These are phyloP conservation scores for Psilocybe azurescens DNA, from an alignment of 768 basidiomycete genomes.

Conservation along the genomic window DNA sequence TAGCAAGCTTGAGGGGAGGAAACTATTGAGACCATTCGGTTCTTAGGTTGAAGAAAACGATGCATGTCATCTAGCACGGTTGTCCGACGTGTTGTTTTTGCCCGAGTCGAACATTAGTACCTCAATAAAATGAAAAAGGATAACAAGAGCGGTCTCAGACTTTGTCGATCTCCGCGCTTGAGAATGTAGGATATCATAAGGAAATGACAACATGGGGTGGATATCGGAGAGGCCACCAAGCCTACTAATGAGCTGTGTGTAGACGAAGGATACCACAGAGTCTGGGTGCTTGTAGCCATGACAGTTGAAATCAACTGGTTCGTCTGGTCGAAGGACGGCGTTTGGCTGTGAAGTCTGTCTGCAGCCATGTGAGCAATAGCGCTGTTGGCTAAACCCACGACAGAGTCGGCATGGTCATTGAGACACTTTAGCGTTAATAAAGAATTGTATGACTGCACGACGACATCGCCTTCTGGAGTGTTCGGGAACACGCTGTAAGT, in stretches of 20 bases:
- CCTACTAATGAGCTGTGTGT: constrained; percentile 99
- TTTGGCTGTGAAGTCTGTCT: constrained; percentile 88
- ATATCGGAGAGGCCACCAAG: constrained; percentile 94
- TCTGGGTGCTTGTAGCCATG: constrained; percentile 97
- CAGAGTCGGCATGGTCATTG: constrained; percentile 95
- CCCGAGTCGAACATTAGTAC: constrained; percentile 46
- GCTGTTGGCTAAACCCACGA: constrained; percentile 96
- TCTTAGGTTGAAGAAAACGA: constrained; percentile 95
- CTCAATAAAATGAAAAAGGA: background rate
- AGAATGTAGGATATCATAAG: constrained; percentile 99
- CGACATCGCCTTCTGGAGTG: constrained; percentile 91
- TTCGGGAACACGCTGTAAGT: constrained; percentile 99
- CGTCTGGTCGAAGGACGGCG: constrained; percentile 85
- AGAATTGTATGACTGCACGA: constrained; percentile 98
- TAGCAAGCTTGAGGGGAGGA: constrained; percentile 93
- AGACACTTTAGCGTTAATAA: constrained; percentile 91
- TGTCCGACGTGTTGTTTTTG: constrained; percentile 93
- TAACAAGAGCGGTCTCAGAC: constrained; percentile 43
- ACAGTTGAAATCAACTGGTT: constrained; percentile 96
- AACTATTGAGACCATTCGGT: constrained; percentile 94
- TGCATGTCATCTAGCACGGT: constrained; percentile 99
- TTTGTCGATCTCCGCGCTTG: constrained; percentile 95
- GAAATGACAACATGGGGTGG: constrained; percentile 97
- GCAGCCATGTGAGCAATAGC: constrained; percentile 92
- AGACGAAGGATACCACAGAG: constrained; percentile 95